These are phyloP conservation scores for Acanthochlamys bracteata DNA, from an alignment of 106 monocot genomes.

Conservation along the genomic window DNA sequence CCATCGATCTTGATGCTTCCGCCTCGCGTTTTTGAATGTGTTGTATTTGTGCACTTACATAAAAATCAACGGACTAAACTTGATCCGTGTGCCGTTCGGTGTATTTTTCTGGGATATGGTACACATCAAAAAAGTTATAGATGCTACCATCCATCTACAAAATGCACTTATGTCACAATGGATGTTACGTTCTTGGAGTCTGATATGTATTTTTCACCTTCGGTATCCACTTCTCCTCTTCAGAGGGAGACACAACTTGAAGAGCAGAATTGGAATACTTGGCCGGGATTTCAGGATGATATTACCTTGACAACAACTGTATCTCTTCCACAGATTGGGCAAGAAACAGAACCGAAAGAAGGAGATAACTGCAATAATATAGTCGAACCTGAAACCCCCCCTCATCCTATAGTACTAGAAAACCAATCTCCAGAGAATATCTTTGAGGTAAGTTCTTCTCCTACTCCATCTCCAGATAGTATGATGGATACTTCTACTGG, in stretches of 20 bases:
- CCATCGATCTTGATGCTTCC: no score
- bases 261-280: no score
- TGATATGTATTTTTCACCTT: not conserved
- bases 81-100: not conserved
- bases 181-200: not conserved
- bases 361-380: not conserved
- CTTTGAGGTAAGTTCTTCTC: no score
- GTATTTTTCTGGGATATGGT: no score
- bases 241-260: no score
- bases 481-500: no score
- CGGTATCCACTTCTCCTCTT: no score
- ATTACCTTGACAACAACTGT: not conserved
- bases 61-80: not conserved
- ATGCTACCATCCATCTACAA: slow-evolving; percentile 2
- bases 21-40: slow-evolving; percentile 1
- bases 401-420: no score
- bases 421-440: no score
- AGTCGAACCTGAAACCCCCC: no score
- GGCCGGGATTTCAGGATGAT: no score
- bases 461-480: no score
- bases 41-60: slow-evolving; percentile 1
- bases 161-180: not conserved
- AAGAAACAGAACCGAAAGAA: not conserved
- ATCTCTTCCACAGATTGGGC: not conserved
- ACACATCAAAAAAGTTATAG: slow-evolving; percentile 1